phyloP scores from a whole-genome alignment of 169 alveolate genomes.

The Fabrea salina region DNA sequence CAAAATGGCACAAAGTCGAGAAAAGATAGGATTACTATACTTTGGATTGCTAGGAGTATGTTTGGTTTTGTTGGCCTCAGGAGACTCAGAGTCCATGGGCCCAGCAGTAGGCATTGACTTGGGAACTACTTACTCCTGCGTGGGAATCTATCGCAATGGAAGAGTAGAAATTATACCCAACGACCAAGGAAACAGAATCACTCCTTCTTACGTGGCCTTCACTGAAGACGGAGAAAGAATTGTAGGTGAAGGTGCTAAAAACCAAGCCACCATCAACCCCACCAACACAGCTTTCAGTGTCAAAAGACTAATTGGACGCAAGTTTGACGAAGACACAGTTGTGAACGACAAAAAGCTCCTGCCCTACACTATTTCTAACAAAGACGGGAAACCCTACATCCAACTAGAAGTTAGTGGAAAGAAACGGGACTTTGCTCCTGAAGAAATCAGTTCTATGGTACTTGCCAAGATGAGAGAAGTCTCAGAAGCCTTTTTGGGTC shows the following conservation, averaged over 20 bases:
- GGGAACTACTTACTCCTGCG: conserved; percentile 98
- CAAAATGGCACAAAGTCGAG: conserved; percentile 15
- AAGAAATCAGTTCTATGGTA: conserved; percentile 98
- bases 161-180: conserved; percentile 97
- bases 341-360: conserved; percentile 93
- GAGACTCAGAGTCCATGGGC: conserved; percentile 58
- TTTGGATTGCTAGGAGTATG: neutral
- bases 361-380: conserved; percentile 94
- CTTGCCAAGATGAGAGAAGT: conserved; percentile 95
- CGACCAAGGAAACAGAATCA: conserved; percentile 94
- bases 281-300: conserved; percentile 96
- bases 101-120: conserved; percentile 97
- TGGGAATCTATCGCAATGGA: conserved; percentile 97
- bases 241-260: conserved; percentile 98
- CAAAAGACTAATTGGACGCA: conserved; percentile 97
- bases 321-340: conserved; percentile 93
- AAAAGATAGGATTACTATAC: neutral
- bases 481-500: conserved; percentile 96
- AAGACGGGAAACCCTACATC: conserved; percentile 94
- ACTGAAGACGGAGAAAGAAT: conserved; percentile 91
- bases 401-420: conserved; percentile 89
- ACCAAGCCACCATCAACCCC: conserved; percentile 96
- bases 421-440: conserved; percentile 94
- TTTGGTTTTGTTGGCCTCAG: conserved; percentile 12
- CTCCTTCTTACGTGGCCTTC: conserved; percentile 98